Evolutionary conservation across 2,329 filamentous ascomycete genomes (phyloP), one percentile per base, ranked within the genome.

Genomic region (Lachnellula arida): DNA sequence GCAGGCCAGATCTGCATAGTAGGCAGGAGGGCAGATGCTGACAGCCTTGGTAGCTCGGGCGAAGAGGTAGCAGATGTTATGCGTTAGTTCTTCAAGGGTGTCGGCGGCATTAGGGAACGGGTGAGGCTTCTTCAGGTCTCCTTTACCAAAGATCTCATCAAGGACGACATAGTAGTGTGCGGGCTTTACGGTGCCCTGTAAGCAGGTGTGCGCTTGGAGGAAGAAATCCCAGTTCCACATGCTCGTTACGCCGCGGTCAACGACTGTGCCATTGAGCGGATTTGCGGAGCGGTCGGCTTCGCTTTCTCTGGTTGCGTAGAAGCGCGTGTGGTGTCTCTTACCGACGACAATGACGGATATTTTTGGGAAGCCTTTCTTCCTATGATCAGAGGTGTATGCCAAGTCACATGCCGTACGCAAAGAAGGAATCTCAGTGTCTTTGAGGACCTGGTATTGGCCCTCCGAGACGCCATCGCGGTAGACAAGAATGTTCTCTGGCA

Each of bases 381-480:
- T 35, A 35, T 35, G 34, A 35, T 35, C 34, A 35, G 34, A 35
- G 34, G 34, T 35, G 34, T 35, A 35, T 35, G 34, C 34, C 34
- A 35, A 35, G 34, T 35, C 34, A 35, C 88, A 92, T 0, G 89
- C 89, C 8, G 75, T 70, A 8, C 84, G 76, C 54, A 91, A 84
- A 4, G 72, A 68, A 0, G 82, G 82, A 49, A 93, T 76, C 71
- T 96, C 91, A 0, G 79, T 60, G 0, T 80, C 72, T 1, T 92
- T 72, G 0, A 95, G 88, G 28, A 81, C 75, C 0, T 76, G 65
- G 70, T 91, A 96, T 62, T 96, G 89, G 0, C 89, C 85, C 64
- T 96, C 91, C 0, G 89, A 93, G 0, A 96, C 89, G 28, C 91
- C 91, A 63, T 96, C 91, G 17, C 91, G 86, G 74, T 89, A 96